phyloP scores from a whole-genome alignment of 495 filamentous ascomycete species.

The Aspergillus mulundensis region DNA sequence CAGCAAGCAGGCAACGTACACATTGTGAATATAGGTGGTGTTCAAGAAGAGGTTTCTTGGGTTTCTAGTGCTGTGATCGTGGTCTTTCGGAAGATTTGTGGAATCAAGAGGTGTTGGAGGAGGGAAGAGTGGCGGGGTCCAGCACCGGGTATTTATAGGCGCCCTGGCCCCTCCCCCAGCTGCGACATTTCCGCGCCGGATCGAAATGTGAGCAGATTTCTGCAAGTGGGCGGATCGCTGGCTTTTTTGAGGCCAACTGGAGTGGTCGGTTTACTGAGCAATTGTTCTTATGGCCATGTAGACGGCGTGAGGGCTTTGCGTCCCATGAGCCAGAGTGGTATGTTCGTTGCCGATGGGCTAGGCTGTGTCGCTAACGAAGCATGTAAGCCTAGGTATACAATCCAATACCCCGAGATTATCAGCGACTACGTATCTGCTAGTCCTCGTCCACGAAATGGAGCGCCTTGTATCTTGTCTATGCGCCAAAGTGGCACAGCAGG shows the following conservation, averaged over 20 bases:
- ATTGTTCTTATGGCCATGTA: neutral
- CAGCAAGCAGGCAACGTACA: constrained; percentile 12
- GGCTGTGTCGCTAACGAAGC: neutral
- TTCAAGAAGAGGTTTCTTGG: neutral
- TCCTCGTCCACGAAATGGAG: constrained; percentile 11
- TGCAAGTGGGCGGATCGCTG: constrained; percentile 16
- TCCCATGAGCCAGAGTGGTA: neutral
- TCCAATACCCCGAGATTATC: neutral
- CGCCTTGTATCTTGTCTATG: constrained; percentile 55
- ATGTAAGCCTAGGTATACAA: neutral
- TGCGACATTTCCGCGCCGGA: neutral
- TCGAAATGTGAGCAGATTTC: constrained; percentile 24
- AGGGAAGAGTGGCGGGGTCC: constrained; percentile 7
- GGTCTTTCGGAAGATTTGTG: constrained; percentile 4
- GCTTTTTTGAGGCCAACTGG: neutral
- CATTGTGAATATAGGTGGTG: constrained; percentile 12
- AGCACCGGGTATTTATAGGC: constrained; percentile 17
- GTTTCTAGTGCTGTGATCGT: neutral
- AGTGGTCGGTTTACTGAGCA: neutral
- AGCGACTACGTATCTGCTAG: neutral
- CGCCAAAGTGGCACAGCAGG: constrained; percentile 38
- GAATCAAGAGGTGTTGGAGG: constrained; percentile 4
- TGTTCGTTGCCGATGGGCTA: neutral
- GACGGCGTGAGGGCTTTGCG: neutral
- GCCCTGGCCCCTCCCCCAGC: neutral